Percentiles rank a stretch among this genome's conserved stretches.
Evolutionary conservation across 2,329 filamentous ascomycete genomes (phyloP).

Genomic region (Ophiostoma angusticollis): DNA sequence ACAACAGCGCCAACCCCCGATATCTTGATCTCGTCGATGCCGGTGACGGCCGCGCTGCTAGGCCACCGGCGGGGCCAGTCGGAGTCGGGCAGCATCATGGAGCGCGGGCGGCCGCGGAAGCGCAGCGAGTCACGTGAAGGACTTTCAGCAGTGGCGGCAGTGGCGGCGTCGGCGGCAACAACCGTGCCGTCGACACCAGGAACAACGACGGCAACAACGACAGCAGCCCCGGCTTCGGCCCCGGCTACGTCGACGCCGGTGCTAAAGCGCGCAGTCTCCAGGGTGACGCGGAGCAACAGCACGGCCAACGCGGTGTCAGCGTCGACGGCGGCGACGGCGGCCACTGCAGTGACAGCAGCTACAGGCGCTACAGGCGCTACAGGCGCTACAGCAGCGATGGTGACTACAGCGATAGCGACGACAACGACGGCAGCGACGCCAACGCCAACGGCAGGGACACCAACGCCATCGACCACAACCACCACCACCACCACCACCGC

Average conservation of each 20-base stretch:
- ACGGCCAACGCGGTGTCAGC: neutral
- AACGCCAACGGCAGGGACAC: neutral
- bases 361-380: too few species aligned
- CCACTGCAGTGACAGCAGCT: neutral
- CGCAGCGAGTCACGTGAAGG: slow-evolving; percentile 22
- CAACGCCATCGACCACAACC: neutral
- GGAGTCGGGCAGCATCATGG: slow-evolving; percentile 46
- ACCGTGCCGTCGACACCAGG: too few species aligned
- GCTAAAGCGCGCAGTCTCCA: too few species aligned
- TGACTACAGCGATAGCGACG: neutral
- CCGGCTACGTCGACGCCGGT: too few species aligned
- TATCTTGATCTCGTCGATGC: slow-evolving; percentile 20
- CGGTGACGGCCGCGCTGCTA: slow-evolving; percentile 14
- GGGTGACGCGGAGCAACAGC: too few species aligned
- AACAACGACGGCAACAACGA: too few species aligned
- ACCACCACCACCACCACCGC: slow-evolving; percentile 20
- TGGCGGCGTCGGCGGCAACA: slow-evolving; percentile 3
- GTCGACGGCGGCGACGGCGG: neutral
- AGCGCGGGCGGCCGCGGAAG: slow-evolving; percentile 48
- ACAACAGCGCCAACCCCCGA: slow-evolving; percentile 12
- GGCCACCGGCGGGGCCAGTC: slow-evolving; percentile 42
- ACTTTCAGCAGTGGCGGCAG: too few species aligned
- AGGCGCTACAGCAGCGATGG: too few species aligned
- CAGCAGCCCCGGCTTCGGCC: slow-evolving; percentile 16
- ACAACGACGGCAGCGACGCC: neutral